phyloP scores from a whole-genome alignment of 768 basidiomycete genomes.

The Pseudohyphozyma bogoriensis region DNA sequence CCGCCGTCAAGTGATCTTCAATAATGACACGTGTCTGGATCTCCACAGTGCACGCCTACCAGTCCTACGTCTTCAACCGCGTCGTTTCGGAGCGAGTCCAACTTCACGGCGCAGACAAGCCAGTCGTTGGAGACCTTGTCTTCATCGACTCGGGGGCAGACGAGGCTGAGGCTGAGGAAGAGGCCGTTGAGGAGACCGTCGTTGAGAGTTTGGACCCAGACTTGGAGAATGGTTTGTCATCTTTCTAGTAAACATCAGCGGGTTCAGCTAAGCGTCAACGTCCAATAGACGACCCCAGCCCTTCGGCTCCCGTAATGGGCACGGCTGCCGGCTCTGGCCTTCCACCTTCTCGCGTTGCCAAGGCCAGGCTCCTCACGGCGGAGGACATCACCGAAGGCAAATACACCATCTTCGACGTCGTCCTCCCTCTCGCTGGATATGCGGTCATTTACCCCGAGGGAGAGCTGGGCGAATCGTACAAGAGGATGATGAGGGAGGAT shows the following conservation, averaged over 20 bases:
- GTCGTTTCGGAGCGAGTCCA: conserved; percentile 88
- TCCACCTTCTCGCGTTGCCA: conserved; percentile 31
- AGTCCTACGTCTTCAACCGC: conserved; percentile 97
- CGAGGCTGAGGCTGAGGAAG: conserved; percentile 20
- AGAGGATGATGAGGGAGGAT: conserved; percentile 68
- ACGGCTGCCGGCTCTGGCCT: neutral
- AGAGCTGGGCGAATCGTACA: conserved; percentile 71
- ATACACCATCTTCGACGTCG: conserved; percentile 84
- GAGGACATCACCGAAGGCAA: conserved; percentile 57
- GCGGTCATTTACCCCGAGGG: conserved; percentile 90
- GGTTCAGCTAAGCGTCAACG: neutral
- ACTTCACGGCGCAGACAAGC: conserved; percentile 58
- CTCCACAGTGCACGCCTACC: conserved; percentile 97
- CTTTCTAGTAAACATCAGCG: no score
- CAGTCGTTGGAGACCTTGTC: conserved; percentile 84
- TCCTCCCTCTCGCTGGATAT: conserved; percentile 94
- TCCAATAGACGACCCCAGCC: neutral
- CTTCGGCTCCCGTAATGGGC: neutral
- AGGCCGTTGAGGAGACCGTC: conserved; percentile 26
- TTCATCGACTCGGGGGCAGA: conserved; percentile 37
- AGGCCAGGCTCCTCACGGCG: conserved; percentile 65
- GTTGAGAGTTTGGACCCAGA: conserved; percentile 27
- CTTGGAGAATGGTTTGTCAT: neutral
- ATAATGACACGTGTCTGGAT: no score
- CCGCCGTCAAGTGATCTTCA: no score